Conservation (phyloP, 2,329 filamentous ascomycete genomes). For the Xylaria digitata region DNA sequence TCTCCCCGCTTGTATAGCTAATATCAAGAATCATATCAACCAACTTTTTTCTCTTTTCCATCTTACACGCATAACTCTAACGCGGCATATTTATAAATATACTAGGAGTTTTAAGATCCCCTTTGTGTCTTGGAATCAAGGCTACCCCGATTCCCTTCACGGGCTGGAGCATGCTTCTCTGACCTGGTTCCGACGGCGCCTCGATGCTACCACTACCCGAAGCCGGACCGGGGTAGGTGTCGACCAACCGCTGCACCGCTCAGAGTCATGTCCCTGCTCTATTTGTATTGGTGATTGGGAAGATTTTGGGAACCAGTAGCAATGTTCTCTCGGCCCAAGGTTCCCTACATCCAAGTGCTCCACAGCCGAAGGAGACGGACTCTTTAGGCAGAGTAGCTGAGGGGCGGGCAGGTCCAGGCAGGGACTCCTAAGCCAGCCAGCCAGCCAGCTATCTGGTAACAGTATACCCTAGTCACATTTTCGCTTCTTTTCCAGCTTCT, state of each 20-base stretch:
- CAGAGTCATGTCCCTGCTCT: constrained; percentile 12
- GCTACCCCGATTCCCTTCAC: constrained; percentile 14
- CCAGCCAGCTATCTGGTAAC: constrained; percentile 22
- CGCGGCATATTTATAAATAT: constrained; percentile 28
- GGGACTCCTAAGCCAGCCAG: constrained; percentile 19
- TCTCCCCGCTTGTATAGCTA: constrained; percentile 9
- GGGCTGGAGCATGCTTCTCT: constrained; percentile 14
- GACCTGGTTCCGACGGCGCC: constrained; percentile 34
- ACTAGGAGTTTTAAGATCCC: constrained; percentile 13
- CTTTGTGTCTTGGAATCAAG: constrained; percentile 26
- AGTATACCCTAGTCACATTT: background rate
- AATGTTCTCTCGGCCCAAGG: constrained; percentile 11
- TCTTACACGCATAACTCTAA: constrained; percentile 24
- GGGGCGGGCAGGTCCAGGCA: constrained; percentile 7
- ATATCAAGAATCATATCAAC: constrained; percentile 19
- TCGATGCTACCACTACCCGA: constrained; percentile 29
- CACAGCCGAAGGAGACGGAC: constrained; percentile 25
- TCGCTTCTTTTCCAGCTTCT: background rate
- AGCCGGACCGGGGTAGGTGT: constrained; percentile 26
- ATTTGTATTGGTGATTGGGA: constrained; percentile 11
- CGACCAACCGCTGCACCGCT: constrained; percentile 20
- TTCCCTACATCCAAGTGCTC: constrained; percentile 14
- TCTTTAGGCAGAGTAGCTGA: constrained; percentile 30
- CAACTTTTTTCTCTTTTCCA: constrained; percentile 15
- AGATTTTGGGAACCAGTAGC: constrained; percentile 24